Base-by-base conservation (phyloP, 805 yeast genomes). In the Wickerhamomyces bovis region DNA sequence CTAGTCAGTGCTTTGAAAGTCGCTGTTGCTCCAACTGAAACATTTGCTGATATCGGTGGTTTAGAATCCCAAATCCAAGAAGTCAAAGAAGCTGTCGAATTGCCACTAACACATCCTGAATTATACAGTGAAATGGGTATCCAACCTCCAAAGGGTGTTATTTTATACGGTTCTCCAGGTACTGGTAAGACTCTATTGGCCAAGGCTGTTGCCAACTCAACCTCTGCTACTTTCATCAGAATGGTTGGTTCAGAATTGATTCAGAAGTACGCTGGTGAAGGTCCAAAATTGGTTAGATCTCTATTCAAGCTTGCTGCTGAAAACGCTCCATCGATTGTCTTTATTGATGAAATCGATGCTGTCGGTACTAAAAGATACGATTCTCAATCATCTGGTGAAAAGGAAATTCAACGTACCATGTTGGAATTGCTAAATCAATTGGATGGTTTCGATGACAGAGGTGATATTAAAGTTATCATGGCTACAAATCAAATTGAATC, bases 321-420 rank as follows among this genome's bases (percentile, higher is more conserved):
- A 54, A 84, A 89, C 66, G 97, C 99, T 0, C 99, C 99, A 35
- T 83, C 96, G n/a, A 94, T 94, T 70, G 97, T 94, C 33, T 94
- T 94, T 62, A 94, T 94, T 55, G 99, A 94, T 71, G 99, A 94
- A 72, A 92, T 94, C 62, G 99, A 94, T 69, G 98, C 99, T 40
- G 94, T 94, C 64, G 99, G 99, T 68, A 86, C 96, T n/a, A 92
- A 92, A 67, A 83, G 99, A 68, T 90, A 92, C 67, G 97, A 92
- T 50, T 84, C 85, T 2, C 51, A 61, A 16, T 84, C 95, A 19
- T 97, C 98, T 39, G 98, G 98, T 63, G 98, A 92, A 70, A 80
- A 96, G 57, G 98, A 92, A 70, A 88, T 92, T 53, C 98, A 92
- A 72, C 83, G 98, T 73, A 92, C 98, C 33, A 92, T 90, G 98